Base-by-base conservation (phyloP, 1,139 yeast genomes). In the Taiozyma sp. region DNA sequence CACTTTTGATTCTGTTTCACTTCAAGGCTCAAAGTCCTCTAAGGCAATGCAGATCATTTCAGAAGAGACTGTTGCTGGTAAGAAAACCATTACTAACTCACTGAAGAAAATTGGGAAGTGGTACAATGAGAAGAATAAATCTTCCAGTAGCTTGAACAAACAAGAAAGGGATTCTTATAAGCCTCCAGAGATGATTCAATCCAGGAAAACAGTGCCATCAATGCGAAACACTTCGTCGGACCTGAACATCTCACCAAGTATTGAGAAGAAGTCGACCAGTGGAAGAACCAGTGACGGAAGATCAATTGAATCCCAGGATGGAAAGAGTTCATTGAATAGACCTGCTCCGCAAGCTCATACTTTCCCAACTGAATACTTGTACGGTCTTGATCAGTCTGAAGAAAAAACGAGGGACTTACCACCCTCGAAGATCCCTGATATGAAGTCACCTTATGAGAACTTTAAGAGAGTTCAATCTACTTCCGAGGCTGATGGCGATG, bases 171-270 rank as follows among this genome's bases (percentile, higher is more conserved):
- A 37, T 5, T 43, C n/a, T 3, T 80, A 80, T 55, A 71, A 68
- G 3, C 79, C 83, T 0, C 88, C 88, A 0, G 87, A 82, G 61
- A 83, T 83, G 88, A 83, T 83, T 30, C 73, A 79, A 47, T 79
- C 71, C 46, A 69, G 89, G 60, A 69, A 86, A 57, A 59, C 66
- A 62, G 62, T 42, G 47, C 54, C 9, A 37, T 43, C 6, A 35
- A 29, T 29, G 45, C 45, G 11, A 13, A n/a, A 13, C 37, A 44
- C 10, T 29, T 26, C n/a, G 44, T 35, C 30, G n/a, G 29, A 10
- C 24, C 16, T 6, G 14, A 37, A 9, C 7, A 19, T 19, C 24
- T 6, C 24, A 37, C 24, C 22, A 19, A 19, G 6, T 6, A 32
- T 2, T 14, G 35, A 21, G 19, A 37, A 51, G 47, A 42, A 45